Percentiles rank a stretch among this genome's conserved stretches.
phyloP scores from a whole-genome alignment of 2,329 filamentous ascomycete species.

The Coleophoma crateriformis region DNA sequence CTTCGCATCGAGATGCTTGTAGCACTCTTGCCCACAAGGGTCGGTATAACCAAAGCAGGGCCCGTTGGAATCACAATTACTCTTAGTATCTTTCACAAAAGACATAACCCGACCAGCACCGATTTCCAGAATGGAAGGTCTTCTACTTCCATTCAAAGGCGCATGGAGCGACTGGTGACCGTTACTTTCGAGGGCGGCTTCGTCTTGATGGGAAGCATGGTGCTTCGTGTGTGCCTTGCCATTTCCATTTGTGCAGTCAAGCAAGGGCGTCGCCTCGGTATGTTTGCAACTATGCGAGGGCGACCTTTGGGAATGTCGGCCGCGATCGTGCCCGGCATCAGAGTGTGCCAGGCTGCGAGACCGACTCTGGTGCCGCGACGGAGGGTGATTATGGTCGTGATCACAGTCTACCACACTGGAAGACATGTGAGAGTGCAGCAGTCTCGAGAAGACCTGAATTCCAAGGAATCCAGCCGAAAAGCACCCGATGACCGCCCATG shows the following conservation, averaged over 20 bases:
- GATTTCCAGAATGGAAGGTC: constrained; percentile 45
- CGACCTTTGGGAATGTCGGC: constrained; percentile 6
- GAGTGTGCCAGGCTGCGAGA: constrained; percentile 10
- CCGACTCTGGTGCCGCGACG: constrained; percentile 20
- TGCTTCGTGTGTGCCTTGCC: background rate
- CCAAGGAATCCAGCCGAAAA: constrained; percentile 70
- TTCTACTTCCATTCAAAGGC: constrained; percentile 26
- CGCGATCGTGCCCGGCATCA: constrained; percentile 4
- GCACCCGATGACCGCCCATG: constrained; percentile 61
- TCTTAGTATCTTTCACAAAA: constrained; percentile 60
- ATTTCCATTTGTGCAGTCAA: constrained; percentile 12
- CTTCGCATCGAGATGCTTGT: constrained; percentile 46
- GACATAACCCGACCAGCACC: constrained; percentile 45
- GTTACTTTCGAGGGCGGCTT: constrained; percentile 2
- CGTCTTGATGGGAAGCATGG: background rate
- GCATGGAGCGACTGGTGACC: background rate
- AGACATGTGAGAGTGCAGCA: constrained; percentile 69
- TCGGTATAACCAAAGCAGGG: constrained; percentile 61
- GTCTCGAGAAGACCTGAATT: constrained; percentile 67
- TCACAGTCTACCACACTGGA: constrained; percentile 79
- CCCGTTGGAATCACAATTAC: constrained; percentile 54
- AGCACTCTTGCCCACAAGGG: constrained; percentile 61
- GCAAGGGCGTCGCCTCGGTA: constrained; percentile 21
- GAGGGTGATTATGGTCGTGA: constrained; percentile 59
- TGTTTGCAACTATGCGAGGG: constrained; percentile 4